Conservation (phyloP, 1,284 basidiomycete species). For the Puccinia polysora region DNA sequence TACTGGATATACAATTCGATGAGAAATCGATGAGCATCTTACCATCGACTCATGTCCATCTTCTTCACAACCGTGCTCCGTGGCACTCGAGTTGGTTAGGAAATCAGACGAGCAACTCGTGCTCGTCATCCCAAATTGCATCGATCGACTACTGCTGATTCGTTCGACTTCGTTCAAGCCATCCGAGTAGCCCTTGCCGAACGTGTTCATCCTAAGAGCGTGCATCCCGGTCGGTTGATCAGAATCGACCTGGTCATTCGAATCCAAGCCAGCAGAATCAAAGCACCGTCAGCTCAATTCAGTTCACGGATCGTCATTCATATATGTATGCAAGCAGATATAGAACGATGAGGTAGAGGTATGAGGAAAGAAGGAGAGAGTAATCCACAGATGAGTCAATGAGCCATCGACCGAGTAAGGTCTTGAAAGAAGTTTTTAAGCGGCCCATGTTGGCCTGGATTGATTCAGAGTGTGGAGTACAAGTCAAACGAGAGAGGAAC, state of each 20-base stretch:
- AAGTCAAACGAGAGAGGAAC: too few species aligned
- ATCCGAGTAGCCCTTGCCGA: too few species aligned
- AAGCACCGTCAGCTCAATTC: background rate
- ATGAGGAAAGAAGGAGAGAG: background rate
- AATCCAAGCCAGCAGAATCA: too few species aligned
- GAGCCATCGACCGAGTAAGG: slow-evolving; percentile 2
- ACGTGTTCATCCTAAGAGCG: too few species aligned
- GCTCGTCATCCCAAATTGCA: background rate
- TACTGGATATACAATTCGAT: too few species aligned
- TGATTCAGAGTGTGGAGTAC: too few species aligned
- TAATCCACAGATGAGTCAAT: slow-evolving; percentile 13
- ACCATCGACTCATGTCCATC: background rate
- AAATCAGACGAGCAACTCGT: background rate
- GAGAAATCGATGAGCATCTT: background rate
- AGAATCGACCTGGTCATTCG: too few species aligned
- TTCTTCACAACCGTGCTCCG: background rate
- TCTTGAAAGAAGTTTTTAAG: background rate
- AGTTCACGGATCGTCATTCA: too few species aligned
- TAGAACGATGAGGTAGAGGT: background rate
- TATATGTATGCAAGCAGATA: too few species aligned
- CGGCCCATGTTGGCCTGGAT: too few species aligned
- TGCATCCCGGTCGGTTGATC: too few species aligned
- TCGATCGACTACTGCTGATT: background rate
- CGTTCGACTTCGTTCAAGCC: background rate
- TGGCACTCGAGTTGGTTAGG: slow-evolving; percentile 3